Evolutionary conservation across 2,329 filamentous ascomycete genomes (phyloP).

Genomic region (Coleophoma crateriformis): DNA sequence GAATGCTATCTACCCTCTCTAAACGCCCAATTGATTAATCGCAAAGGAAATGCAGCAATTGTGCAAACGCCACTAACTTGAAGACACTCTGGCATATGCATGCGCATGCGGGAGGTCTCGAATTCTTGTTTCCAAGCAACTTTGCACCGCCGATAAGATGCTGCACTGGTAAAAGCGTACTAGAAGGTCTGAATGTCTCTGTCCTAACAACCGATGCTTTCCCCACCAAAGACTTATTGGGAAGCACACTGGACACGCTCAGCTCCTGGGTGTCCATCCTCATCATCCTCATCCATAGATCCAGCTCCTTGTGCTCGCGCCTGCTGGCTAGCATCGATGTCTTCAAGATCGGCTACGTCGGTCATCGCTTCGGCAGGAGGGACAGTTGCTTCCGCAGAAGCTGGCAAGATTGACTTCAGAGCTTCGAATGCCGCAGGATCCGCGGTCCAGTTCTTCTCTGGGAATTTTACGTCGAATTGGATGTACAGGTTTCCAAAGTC

Average conservation of each 20-base stretch:
- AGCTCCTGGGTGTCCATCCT: slow-evolving; percentile 62
- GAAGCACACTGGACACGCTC: slow-evolving; percentile 85
- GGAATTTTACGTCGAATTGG: slow-evolving; percentile 97
- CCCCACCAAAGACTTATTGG: slow-evolving; percentile 49
- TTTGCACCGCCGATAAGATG: background rate
- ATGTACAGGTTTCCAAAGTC: slow-evolving; percentile 95
- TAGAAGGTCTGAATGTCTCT: background rate
- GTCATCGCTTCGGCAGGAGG: slow-evolving; percentile 85
- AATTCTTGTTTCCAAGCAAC: no score
- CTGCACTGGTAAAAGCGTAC: background rate
- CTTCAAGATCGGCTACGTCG: slow-evolving; percentile 82
- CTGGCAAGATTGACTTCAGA: slow-evolving; percentile 80
- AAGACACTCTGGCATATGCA: no score
- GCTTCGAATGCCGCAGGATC: slow-evolving; percentile 67
- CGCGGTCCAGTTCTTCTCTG: slow-evolving; percentile 66
- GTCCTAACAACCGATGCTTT: background rate
- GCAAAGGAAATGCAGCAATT: no score
- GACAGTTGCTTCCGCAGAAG: slow-evolving; percentile 51
- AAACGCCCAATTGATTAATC: background rate
- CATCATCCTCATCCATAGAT: slow-evolving; percentile 69
- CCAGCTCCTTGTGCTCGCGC: slow-evolving; percentile 63
- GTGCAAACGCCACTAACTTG: no score
- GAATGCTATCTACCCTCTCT: background rate
- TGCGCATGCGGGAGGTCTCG: no score
- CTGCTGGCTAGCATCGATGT: slow-evolving; percentile 66